A percentile compares a stretch with the other conserved stretches of the same genome.
These are phyloP conservation scores for Pythium rhizo-oryzae DNA, from an alignment of 352 stramenopile genomes.

Conservation along the genomic window DNA sequence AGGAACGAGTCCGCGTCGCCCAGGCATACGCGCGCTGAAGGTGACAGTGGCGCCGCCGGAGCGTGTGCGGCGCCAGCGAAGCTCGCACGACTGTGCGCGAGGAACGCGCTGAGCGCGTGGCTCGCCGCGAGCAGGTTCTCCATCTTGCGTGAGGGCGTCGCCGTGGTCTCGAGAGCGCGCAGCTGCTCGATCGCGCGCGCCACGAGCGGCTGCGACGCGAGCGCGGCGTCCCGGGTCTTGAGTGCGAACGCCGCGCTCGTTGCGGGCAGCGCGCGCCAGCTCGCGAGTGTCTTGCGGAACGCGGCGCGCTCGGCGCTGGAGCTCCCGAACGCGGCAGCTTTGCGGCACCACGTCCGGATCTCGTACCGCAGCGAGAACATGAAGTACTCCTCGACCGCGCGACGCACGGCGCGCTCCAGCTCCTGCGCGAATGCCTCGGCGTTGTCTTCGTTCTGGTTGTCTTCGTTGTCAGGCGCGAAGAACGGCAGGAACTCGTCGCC, in stretches of 20 bases:
- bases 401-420: constrained; percentile 21
- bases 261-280: constrained; percentile 26
- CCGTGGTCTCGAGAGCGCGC: constrained; percentile 23
- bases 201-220: constrained; percentile 13
- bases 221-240: not conserved
- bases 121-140: constrained; percentile 31
- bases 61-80: not conserved
- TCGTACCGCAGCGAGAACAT: constrained; percentile 29
- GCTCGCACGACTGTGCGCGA: constrained; percentile 12
- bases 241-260: constrained; percentile 24
- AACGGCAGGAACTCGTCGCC: constrained; percentile 4
- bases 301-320: constrained; percentile 1
- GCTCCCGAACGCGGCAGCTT: not conserved
- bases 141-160: constrained; percentile 37
- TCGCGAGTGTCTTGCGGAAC: constrained; percentile 17
- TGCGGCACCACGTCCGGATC: constrained; percentile 27
- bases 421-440: constrained; percentile 1
- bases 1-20: constrained; percentile 41
- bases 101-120: constrained; percentile 35
- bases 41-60: constrained; percentile 11
- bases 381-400: constrained; percentile 36
- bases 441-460: not conserved
- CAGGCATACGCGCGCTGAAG: constrained; percentile 26
- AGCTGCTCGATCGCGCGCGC: constrained; percentile 26
- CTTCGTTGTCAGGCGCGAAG: not conserved